phyloP scores from a whole-genome alignment of 75 land plant genomes.

The Larix kaempferi region DNA sequence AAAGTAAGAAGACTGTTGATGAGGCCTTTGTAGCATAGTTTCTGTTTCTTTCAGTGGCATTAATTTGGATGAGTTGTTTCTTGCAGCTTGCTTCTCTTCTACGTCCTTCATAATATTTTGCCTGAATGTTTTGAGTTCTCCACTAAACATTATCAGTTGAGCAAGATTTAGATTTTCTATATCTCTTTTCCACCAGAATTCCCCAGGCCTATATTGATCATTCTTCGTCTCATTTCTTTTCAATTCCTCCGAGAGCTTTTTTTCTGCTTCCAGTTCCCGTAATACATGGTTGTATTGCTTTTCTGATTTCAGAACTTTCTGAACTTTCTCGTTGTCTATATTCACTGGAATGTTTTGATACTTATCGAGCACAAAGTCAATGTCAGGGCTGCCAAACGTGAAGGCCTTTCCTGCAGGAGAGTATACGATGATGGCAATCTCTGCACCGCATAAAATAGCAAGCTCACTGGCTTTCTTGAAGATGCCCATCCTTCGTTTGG shows the following conservation, averaged over 20 bases:
- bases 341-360: constrained; percentile 1
- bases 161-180: not conserved
- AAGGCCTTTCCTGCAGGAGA: constrained; percentile 53
- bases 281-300: not conserved
- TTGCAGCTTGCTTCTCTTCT: too few relatives aligned
- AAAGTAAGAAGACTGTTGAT: too few relatives aligned
- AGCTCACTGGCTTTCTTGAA: constrained; percentile 58
- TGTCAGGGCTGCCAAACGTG: constrained; percentile 41
- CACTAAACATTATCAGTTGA: not conserved
- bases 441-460: constrained; percentile 39
- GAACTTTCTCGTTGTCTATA: constrained; percentile 3
- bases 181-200: constrained; percentile 2
- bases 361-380: constrained; percentile 39
- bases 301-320: not conserved
- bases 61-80: too few relatives aligned
- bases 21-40: too few relatives aligned
- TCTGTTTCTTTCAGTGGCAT: too few relatives aligned
- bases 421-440: constrained; percentile 42
- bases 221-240: not conserved
- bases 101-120: too few relatives aligned
- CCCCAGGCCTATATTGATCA: not conserved
- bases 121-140: not conserved
- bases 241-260: not conserved
- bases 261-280: not conserved
- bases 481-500: constrained; percentile 35